Evolutionary conservation across 495 filamentous ascomycete genomes (phyloP).

Genomic region (Penicillium ochrochloron): DNA sequence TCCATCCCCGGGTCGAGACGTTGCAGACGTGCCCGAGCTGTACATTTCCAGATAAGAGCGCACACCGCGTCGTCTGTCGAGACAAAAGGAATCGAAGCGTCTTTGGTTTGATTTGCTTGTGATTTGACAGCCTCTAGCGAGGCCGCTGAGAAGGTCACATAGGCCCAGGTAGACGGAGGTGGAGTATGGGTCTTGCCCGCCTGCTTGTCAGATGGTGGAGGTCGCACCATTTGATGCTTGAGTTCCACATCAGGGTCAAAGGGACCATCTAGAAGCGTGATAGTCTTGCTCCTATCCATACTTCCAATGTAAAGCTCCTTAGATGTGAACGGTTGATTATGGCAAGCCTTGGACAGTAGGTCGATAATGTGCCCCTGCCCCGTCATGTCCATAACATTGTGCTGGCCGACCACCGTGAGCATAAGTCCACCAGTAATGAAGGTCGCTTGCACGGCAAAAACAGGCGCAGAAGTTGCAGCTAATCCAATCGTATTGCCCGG

Average conservation of each 20-base stretch:
- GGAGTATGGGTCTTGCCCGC: neutral
- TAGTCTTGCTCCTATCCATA: constrained; percentile 41
- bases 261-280: constrained; percentile 45
- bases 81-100: constrained; percentile 28
- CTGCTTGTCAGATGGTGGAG: neutral
- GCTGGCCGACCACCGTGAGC: constrained; percentile 52
- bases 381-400: constrained; percentile 57
- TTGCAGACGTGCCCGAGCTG: constrained; percentile 47
- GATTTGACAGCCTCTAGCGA: constrained; percentile 48
- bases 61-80: constrained; percentile 61
- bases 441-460: constrained; percentile 57
- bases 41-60: constrained; percentile 57
- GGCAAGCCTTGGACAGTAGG: constrained; percentile 58
- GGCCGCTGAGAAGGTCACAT: constrained; percentile 11
- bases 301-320: constrained; percentile 54
- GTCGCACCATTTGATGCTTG: constrained; percentile 37
- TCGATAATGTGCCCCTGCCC: constrained; percentile 56
- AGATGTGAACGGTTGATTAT: constrained; percentile 45
- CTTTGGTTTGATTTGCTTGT: constrained; percentile 35
- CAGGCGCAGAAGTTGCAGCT: constrained; percentile 37
- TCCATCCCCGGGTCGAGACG: constrained; percentile 37
- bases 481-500: constrained; percentile 17
- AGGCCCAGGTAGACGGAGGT: constrained; percentile 7
- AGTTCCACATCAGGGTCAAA: constrained; percentile 38
- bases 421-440: constrained; percentile 55